Conservation (phyloP, 2,329 filamentous ascomycete species). For the Cordyceps javanica region DNA sequence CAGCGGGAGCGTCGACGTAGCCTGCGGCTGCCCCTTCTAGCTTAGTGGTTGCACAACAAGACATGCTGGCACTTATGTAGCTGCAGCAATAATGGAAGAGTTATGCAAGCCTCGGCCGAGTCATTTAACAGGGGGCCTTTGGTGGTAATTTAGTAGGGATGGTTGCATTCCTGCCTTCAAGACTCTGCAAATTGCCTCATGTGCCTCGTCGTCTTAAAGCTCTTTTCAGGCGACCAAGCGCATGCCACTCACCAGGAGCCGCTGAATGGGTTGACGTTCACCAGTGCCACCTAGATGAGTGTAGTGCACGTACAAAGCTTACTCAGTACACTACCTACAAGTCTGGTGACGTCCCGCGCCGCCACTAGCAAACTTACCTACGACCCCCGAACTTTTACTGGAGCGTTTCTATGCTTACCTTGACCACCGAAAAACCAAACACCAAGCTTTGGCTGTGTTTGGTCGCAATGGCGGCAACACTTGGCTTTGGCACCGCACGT, state of each 20-base stretch:
- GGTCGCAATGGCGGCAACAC: constrained; percentile 26
- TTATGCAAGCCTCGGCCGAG: constrained; percentile 7
- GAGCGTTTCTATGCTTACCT: constrained; percentile 11
- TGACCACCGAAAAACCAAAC: constrained; percentile 10
- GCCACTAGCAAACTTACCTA: constrained; percentile 4
- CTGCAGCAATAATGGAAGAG: not conserved
- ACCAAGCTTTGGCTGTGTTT: constrained; percentile 15
- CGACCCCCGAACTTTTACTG: not conserved
- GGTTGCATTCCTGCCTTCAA: not conserved
- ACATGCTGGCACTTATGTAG: constrained; percentile 4
- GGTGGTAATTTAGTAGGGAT: constrained; percentile 1
- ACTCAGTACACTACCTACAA: not conserved
- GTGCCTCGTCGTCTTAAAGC: not conserved
- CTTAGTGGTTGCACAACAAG: constrained; percentile 3
- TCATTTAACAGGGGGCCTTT: constrained; percentile 6
- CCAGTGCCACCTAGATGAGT: too few relatives aligned
- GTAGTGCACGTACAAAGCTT: constrained; percentile 5
- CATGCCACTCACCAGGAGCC: not conserved
- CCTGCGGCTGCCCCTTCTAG: not conserved
- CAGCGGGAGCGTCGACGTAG: not conserved
- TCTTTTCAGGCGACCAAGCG: not conserved
- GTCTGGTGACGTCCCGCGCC: constrained; percentile 5
- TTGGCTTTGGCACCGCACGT: constrained; percentile 29
- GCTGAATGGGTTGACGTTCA: not conserved
- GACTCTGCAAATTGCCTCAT: not conserved